Evolutionary conservation across 1,284 basidiomycete genomes (phyloP), one percentile per base, ranked within the genome.

Genomic region (Prillingera fragicola): DNA sequence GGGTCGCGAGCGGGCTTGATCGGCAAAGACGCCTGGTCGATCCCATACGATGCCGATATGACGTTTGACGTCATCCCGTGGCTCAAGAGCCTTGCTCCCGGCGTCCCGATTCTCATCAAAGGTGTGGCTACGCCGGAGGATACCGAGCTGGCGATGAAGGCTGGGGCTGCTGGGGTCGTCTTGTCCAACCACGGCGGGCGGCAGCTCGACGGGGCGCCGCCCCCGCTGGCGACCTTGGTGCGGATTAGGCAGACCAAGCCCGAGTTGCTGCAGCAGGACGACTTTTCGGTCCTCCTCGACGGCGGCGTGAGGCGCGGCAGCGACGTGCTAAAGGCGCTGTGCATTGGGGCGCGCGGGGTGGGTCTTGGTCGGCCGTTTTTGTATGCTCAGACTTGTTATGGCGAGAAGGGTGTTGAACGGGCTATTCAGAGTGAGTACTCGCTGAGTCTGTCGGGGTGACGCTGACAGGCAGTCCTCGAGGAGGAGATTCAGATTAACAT

Each of bases 401-500:
- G 87, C 0, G 78, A 81, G 49, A 78, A 79, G 8, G 89, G 89
- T 1, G 87, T 89, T 14, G 74, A 80, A 21, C 83, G 83, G 60
- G 74, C 82, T 15, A 75, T 70, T 27, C 51, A 71, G 45, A 70
- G n/a, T n/a, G n/a, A n/a, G n/a, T n/a, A n/a, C n/a, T n/a, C n/a
- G n/a, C n/a, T n/a, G n/a, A n/a, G n/a, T n/a, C n/a, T n/a, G n/a
- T n/a, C n/a, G n/a, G n/a, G n/a, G n/a, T n/a, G n/a, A n/a, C n/a
- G n/a, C n/a, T n/a, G n/a, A n/a, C n/a, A n/a, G n/a, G n/a, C n/a
- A n/a, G n/a, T 92, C 28, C 65, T 92, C 41, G 73, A 82, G 57
- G 81, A 83, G 38, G 88, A 92, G 73, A 85, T 92, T 27, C 65
- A 80, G 28, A 81, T 80, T 1, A 79, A 78, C 2, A 89, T 94